These are phyloP conservation scores for Camelina neglecta DNA, from an alignment of 345 rosid species.

Conservation along the genomic window DNA sequence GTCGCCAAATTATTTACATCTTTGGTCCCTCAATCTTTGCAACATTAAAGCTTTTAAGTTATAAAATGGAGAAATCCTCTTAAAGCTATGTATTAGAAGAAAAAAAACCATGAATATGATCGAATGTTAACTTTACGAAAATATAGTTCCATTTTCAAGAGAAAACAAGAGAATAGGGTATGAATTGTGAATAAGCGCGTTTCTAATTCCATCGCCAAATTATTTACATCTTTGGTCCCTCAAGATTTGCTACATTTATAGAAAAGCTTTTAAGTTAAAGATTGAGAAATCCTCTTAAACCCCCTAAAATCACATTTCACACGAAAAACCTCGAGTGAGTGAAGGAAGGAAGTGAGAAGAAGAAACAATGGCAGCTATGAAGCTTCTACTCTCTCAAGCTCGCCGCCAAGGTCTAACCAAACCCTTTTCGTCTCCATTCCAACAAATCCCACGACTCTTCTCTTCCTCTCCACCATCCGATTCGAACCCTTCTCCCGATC, in stretches of 20 bases:
- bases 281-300: conserved; percentile 8
- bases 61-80: neutral
- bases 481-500: conserved; percentile 21
- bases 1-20: neutral
- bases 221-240: conserved; percentile 28
- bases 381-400: conserved; percentile 60
- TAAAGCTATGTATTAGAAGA: neutral
- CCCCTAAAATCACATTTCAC: conserved; percentile 28
- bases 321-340: conserved; percentile 30
- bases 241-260: neutral
- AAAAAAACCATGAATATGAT: no score
- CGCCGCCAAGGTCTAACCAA: conserved; percentile 53
- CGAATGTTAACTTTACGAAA: no score
- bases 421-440: conserved; percentile 44
- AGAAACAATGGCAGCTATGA: conserved; percentile 53
- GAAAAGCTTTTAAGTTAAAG: neutral
- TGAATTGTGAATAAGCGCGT: no score
- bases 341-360: conserved; percentile 1
- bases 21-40: conserved; percentile 19
- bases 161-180: neutral
- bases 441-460: conserved; percentile 45
- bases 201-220: neutral
- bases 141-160: no score
- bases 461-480: conserved; percentile 46
- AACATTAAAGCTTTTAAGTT: neutral